Evolutionary conservation across 1,284 basidiomycete species (phyloP).

Genomic region (Fomitopsis pinicola): DNA sequence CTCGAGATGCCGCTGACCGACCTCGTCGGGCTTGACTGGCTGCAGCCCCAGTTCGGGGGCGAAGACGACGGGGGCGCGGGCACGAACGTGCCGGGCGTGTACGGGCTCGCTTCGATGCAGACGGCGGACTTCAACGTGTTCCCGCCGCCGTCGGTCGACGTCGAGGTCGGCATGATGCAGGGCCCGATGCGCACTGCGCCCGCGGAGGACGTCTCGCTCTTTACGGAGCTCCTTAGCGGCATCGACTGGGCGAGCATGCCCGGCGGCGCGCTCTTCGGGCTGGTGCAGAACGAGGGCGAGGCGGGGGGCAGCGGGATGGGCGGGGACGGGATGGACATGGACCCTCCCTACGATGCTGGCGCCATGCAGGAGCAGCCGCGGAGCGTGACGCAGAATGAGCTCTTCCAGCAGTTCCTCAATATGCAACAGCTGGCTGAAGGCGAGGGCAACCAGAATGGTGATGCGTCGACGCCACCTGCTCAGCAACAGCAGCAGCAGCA

Average conservation of each 20-base stretch:
- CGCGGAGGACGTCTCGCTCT: not conserved
- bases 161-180: not conserved
- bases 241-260: constrained; percentile 10
- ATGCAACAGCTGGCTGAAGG: not conserved
- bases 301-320: not conserved
- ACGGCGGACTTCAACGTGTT: constrained; percentile 1
- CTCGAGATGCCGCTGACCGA: not conserved
- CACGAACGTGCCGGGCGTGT: not conserved
- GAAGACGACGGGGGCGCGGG: not conserved
- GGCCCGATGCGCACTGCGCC: not conserved
- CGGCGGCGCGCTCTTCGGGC: not conserved
- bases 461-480: not conserved
- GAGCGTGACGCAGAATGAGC: constrained; percentile 4
- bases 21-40: not conserved
- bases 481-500: not conserved
- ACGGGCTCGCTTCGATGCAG: not conserved
- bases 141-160: not conserved
- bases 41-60: not conserved
- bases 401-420: constrained; percentile 2
- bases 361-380: constrained; percentile 1
- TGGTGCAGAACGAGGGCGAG: not conserved
- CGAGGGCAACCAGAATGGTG: not conserved
- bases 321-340: not conserved
- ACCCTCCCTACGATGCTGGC: not conserved
- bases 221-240: constrained; percentile 6